phyloP scores from a whole-genome alignment of 176 grass and related monocot species.

The Otatea glauca region DNA sequence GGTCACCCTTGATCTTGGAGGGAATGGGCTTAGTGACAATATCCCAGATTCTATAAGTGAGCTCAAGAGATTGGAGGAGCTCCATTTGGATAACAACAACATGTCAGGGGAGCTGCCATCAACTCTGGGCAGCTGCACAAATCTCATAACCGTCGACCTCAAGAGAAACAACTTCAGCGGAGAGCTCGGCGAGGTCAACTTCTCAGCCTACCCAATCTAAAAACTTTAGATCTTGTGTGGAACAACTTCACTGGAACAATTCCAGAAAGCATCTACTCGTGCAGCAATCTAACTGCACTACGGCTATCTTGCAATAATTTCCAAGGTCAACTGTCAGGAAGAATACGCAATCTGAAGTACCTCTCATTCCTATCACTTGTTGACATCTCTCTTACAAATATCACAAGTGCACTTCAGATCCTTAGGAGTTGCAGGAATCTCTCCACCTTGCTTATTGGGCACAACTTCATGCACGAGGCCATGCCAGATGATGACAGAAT shows the following conservation, averaged over 20 bases:
- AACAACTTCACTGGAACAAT: conserved; percentile 47
- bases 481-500: conserved; percentile 28
- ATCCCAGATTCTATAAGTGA: conserved; percentile 51
- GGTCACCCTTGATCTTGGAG: conserved; percentile 41
- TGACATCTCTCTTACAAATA: conserved; percentile 19
- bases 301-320: neutral
- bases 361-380: conserved; percentile 53
- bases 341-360: conserved; percentile 28
- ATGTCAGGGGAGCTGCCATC: conserved; percentile 50
- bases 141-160: conserved; percentile 45
- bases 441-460: conserved; percentile 33
- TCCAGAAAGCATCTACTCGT: conserved; percentile 63
- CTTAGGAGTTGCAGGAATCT: conserved; percentile 40
- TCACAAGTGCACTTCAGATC: conserved; percentile 48
- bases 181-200: conserved; percentile 49
- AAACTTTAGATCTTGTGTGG: conserved; percentile 32
- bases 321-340: conserved; percentile 32
- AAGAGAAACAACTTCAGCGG: conserved; percentile 44
- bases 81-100: conserved; percentile 34
- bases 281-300: conserved; percentile 45
- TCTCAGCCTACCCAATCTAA: conserved; percentile 44
- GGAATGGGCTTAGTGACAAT: conserved; percentile 9
- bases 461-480: conserved; percentile 34
- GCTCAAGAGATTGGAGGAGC: conserved; percentile 37
- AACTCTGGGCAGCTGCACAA: conserved; percentile 40